phyloP scores from a whole-genome alignment of 208 protist genomes.

The Trypanosoma mega region DNA sequence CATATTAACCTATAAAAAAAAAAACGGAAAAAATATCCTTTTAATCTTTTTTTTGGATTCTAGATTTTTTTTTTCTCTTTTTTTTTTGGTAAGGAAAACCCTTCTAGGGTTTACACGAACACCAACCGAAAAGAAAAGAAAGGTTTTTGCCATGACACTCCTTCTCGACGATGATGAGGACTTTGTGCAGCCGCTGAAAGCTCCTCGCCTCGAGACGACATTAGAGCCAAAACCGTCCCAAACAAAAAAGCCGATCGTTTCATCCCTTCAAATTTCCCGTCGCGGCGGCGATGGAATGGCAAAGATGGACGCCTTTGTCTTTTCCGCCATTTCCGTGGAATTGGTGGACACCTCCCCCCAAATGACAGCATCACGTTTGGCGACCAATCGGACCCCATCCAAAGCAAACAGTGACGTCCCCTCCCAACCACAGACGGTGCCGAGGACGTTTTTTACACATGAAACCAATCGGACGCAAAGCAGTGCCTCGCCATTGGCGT shows the following conservation, averaged over 20 bases:
- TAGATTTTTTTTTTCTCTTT: neutral
- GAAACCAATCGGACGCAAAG: neutral
- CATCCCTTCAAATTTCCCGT: constrained; percentile 10
- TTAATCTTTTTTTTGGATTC: too few relatives aligned
- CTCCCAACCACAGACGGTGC: neutral
- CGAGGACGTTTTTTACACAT: neutral
- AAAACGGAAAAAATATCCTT: too few relatives aligned
- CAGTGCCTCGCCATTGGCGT: neutral
- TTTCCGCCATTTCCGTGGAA: constrained; percentile 37
- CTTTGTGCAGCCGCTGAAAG: constrained; percentile 9
- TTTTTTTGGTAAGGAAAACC: too few relatives aligned
- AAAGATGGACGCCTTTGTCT: constrained; percentile 69
- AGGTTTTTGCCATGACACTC: constrained; percentile 17
- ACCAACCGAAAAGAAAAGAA: constrained; percentile 1
- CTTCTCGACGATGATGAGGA: constrained; percentile 75
- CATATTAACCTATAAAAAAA: too few relatives aligned
- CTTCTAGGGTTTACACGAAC: too few relatives aligned
- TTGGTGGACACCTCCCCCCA: too few relatives aligned
- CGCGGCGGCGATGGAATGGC: constrained; percentile 64
- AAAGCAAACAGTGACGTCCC: too few relatives aligned
- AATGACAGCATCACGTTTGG: too few relatives aligned
- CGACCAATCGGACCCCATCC: too few relatives aligned
- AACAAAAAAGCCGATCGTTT: neutral
- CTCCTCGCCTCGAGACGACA: constrained; percentile 2
- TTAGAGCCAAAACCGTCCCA: neutral